phyloP scores from a whole-genome alignment of 2,329 filamentous ascomycete genomes.

The Pseudodiploospora longispora region DNA sequence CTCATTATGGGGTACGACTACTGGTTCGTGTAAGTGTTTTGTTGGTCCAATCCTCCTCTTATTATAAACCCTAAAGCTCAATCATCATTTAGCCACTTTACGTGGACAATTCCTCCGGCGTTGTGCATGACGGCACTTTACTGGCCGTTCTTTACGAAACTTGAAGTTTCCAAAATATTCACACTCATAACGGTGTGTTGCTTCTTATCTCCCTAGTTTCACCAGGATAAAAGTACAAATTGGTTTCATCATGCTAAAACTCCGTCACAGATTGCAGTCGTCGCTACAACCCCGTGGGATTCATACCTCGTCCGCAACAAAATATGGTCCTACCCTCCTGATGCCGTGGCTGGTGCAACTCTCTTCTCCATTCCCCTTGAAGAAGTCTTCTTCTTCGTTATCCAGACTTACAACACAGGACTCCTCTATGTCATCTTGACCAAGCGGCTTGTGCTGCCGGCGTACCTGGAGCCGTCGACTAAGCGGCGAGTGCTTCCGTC shows the following conservation, averaged over 20 bases:
- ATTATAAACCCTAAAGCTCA: neutral
- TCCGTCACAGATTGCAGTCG: conserved; percentile 38
- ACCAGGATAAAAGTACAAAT: no score
- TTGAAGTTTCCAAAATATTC: conserved; percentile 54
- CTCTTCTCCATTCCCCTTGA: conserved; percentile 60
- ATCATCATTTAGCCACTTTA: conserved; percentile 2
- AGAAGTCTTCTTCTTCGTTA: conserved; percentile 69
- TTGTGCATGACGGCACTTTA: conserved; percentile 2
- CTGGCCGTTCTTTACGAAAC: conserved; percentile 48
- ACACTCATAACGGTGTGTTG: conserved; percentile 46
- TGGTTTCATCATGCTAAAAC: conserved; percentile 2
- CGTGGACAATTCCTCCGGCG: conserved; percentile 5
- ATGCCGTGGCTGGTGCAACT: conserved; percentile 55
- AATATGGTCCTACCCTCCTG: conserved; percentile 63
- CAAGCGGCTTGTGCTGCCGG: conserved; percentile 50
- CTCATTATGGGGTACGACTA: neutral
- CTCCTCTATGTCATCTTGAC: conserved; percentile 60
- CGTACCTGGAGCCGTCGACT: conserved; percentile 24
- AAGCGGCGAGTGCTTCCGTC: neutral
- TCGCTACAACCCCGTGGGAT: conserved; percentile 67
- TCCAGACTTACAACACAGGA: conserved; percentile 67
- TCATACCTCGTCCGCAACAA: conserved; percentile 60
- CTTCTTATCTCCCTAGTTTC: neutral
- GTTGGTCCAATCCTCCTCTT: neutral
- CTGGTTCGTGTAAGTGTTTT: neutral